Conservation (phyloP, 192 early-diverging fungal genomes). For the Coemansia sp. region DNA sequence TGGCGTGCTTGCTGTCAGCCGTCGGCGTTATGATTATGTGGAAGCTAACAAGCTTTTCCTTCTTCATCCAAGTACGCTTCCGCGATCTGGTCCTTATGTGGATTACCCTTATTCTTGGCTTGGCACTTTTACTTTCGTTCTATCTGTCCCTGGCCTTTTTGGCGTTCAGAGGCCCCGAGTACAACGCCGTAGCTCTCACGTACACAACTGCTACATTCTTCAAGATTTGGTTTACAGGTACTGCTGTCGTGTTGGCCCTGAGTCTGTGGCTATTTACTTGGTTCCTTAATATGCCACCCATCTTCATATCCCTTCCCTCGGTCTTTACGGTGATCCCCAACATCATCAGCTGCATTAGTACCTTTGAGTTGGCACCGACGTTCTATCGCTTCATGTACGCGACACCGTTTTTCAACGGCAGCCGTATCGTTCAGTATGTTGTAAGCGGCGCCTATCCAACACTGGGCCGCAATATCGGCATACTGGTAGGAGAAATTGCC, state of each 20-base stretch:
- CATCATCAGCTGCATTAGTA: constrained; percentile 56
- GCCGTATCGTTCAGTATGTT: constrained; percentile 45
- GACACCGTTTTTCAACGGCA: constrained; percentile 59
- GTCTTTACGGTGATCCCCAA: constrained; percentile 48
- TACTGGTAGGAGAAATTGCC: constrained; percentile 55
- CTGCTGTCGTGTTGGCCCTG: constrained; percentile 25
- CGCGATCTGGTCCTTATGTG: constrained; percentile 48
- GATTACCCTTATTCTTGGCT: constrained; percentile 29
- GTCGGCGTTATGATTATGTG: constrained; percentile 47
- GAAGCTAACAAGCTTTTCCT: constrained; percentile 43
- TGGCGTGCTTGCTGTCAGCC: constrained; percentile 21
- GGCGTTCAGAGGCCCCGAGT: constrained; percentile 41
- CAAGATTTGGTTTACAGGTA: constrained; percentile 48
- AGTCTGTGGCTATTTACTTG: constrained; percentile 45
- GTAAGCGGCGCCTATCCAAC: constrained; percentile 57
- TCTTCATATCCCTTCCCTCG: constrained; percentile 37
- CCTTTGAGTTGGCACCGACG: constrained; percentile 54
- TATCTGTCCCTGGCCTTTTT: constrained; percentile 45
- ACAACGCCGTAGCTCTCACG: constrained; percentile 26
- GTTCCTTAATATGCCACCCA: constrained; percentile 42
- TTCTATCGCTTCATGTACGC: constrained; percentile 61
- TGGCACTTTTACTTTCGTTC: constrained; percentile 34
- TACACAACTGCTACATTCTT: constrained; percentile 48
- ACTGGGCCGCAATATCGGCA: constrained; percentile 47
- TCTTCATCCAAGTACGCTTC: constrained; percentile 37